Conservation (phyloP, 108 stramenopile genomes). For the Cyclotella distinguenda region DNA sequence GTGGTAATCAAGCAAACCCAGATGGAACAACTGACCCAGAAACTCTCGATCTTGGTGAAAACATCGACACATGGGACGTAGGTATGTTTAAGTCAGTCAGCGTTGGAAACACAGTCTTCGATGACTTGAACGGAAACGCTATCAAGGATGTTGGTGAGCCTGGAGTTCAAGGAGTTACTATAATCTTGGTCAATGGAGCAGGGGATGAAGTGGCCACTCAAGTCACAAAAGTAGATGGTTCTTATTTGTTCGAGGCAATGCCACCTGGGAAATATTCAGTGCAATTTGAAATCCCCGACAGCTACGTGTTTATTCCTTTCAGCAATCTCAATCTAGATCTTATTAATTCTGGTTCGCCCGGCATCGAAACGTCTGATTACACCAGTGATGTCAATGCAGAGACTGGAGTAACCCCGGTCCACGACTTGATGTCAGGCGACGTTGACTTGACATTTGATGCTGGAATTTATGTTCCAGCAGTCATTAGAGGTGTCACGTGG, state of each 20-base stretch:
- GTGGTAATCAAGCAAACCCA: slow-evolving; percentile 10
- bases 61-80: slow-evolving; percentile 18
- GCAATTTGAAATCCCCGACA: slow-evolving; percentile 18
- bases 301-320: slow-evolving; percentile 24
- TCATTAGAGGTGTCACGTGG: slow-evolving; percentile 26
- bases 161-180: slow-evolving; percentile 15
- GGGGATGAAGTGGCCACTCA: slow-evolving; percentile 14
- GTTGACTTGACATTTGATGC: slow-evolving; percentile 29
- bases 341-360: not conserved
- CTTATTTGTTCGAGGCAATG: slow-evolving; percentile 22
- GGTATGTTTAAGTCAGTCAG: slow-evolving; percentile 23
- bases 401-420: slow-evolving; percentile 12
- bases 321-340: slow-evolving; percentile 14
- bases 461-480: slow-evolving; percentile 26
- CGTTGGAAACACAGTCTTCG: slow-evolving; percentile 27
- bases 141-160: slow-evolving; percentile 20
- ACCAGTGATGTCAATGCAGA: slow-evolving; percentile 19
- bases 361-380: slow-evolving; percentile 3
- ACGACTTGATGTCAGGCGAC: slow-evolving; percentile 19
- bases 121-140: slow-evolving; percentile 34
- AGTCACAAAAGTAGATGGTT: slow-evolving; percentile 23
- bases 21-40: slow-evolving; percentile 22
- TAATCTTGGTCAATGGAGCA: slow-evolving; percentile 19
- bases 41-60: slow-evolving; percentile 7
- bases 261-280: slow-evolving; percentile 26